Percentiles rank a stretch among this genome's conserved stretches.
phyloP scores from a whole-genome alignment of 2,329 filamentous ascomycete genomes.

The Fusarium aywerte region DNA sequence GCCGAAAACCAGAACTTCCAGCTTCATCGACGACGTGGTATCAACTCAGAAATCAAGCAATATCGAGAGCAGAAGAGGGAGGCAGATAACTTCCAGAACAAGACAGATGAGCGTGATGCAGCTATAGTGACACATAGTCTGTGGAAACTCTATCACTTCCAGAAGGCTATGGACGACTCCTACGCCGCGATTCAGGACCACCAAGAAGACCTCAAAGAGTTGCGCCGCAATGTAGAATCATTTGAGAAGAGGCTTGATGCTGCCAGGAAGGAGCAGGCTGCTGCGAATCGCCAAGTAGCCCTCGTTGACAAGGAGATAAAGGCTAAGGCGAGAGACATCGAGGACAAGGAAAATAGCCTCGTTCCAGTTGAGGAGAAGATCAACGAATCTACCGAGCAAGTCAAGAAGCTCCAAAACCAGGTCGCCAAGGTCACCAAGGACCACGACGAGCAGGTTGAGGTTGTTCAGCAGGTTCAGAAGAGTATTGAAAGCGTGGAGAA shows the following conservation, averaged over 20 bases:
- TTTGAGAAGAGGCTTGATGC: conserved; percentile 83
- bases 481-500: conserved; percentile 88
- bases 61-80: conserved; percentile 97
- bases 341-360: conserved; percentile 85
- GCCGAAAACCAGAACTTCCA: conserved; percentile 90
- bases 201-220: conserved; percentile 94
- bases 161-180: conserved; percentile 91
- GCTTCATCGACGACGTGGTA: conserved; percentile 87
- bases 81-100: conserved; percentile 91
- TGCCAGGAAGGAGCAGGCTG: conserved; percentile 84
- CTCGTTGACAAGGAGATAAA: conserved; percentile 89
- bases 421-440: conserved; percentile 80
- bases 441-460: conserved; percentile 74
- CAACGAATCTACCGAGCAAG: conserved; percentile 76
- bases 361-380: conserved; percentile 95
- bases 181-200: conserved; percentile 90
- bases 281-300: conserved; percentile 78
- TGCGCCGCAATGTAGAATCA: conserved; percentile 85
- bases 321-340: conserved; percentile 84
- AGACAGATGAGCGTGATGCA: conserved; percentile 88
- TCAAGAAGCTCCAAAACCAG: conserved; percentile 73
- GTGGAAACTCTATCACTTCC: conserved; percentile 97
- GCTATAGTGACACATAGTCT: conserved; percentile 93
- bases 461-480: conserved; percentile 79
- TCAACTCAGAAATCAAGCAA: conserved; percentile 97